Conservation (phyloP, 2,329 filamentous ascomycete species). For the Monilinia laxa region DNA sequence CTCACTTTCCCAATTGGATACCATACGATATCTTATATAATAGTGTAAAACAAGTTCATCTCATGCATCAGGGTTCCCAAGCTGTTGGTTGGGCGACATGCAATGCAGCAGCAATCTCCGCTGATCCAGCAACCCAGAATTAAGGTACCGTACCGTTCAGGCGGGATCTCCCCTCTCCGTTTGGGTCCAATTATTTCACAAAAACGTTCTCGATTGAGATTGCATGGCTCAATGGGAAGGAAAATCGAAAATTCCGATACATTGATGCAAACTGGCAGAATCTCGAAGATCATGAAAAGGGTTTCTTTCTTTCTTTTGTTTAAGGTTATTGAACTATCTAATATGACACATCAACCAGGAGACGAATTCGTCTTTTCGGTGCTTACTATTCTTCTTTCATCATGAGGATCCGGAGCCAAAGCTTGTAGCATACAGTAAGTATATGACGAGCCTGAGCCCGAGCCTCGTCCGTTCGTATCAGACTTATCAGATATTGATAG, state of each 20-base stretch:
- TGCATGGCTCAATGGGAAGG: neutral
- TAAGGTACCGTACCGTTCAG: constrained; percentile 20
- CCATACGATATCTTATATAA: constrained; percentile 18
- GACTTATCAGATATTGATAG: constrained; percentile 20
- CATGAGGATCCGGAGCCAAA: neutral
- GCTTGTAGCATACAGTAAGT: neutral
- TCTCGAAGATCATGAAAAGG: neutral
- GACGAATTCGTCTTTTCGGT: neutral
- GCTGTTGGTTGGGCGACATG: constrained; percentile 18
- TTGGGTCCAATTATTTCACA: constrained; percentile 13
- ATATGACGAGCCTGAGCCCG: constrained; percentile 19
- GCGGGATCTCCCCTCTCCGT: constrained; percentile 15
- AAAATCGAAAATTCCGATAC: neutral
- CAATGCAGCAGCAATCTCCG: constrained; percentile 23
- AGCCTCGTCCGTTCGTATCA: constrained; percentile 21
- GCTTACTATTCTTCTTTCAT: neutral
- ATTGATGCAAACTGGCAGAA: constrained; percentile 11
- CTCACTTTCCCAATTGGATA: neutral
- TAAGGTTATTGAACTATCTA: neutral
- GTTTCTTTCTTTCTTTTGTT: neutral
- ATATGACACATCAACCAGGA: constrained; percentile 10
- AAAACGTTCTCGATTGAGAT: constrained; percentile 11
- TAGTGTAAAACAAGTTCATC: constrained; percentile 13
- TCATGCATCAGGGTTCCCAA: constrained; percentile 19
- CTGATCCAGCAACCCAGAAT: neutral